phyloP scores from a whole-genome alignment of 78 protist species.

The Dictyostelium purpureum region DNA sequence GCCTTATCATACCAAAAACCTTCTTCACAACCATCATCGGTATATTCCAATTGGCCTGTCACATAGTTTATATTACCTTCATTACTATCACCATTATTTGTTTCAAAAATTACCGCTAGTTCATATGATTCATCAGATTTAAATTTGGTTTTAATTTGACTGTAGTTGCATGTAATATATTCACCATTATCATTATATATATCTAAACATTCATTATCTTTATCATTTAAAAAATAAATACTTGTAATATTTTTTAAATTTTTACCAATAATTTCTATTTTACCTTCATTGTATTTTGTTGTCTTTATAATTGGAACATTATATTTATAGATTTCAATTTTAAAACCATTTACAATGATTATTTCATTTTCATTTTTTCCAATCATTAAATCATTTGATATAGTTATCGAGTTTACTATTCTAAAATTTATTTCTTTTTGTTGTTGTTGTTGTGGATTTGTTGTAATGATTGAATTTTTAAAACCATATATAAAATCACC shows the following conservation, averaged over 20 bases:
- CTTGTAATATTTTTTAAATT: not conserved
- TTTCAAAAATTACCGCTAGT: too few relatives aligned
- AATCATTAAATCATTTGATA: too few relatives aligned
- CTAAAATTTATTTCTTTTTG: too few relatives aligned
- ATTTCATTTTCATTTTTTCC: not conserved
- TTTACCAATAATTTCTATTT: constrained; percentile 8
- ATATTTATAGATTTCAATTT: not conserved
- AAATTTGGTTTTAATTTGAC: not conserved
- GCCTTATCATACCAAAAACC: not conserved
- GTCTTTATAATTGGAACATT: not conserved
- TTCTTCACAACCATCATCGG: constrained; percentile 24
- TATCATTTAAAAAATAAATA: not conserved
- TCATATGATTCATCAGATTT: not conserved
- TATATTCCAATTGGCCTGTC: not conserved
- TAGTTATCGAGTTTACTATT: too few relatives aligned
- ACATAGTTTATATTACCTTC: not conserved
- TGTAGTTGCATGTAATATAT: not conserved
- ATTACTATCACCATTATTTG: not conserved
- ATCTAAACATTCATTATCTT: not conserved
- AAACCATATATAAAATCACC: not conserved
- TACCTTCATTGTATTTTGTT: not conserved
- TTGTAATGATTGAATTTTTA: not conserved
- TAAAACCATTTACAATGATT: not conserved
- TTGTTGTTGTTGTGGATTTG: not conserved
- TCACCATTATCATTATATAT: not conserved